phyloP scores from a whole-genome alignment of 352 stramenopile genomes.

The Stramenopiles sp. region DNA sequence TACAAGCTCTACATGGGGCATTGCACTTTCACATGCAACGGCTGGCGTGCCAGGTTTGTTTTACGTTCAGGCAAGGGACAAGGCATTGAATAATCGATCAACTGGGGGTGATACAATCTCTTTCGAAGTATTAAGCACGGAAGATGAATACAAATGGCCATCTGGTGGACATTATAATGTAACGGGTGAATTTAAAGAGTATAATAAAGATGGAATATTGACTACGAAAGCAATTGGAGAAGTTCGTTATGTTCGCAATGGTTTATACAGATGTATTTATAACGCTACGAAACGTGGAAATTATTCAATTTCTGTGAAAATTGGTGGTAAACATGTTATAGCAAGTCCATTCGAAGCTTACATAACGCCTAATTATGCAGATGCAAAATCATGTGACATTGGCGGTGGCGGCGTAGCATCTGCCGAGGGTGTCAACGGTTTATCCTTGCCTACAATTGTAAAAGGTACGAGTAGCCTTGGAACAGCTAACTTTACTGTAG shows the following conservation, averaged over 20 bases:
- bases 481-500: neutral
- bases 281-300: neutral
- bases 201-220: neutral
- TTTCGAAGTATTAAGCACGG: neutral
- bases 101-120: neutral
- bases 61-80: neutral
- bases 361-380: neutral
- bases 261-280: neutral
- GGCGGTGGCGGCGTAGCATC: neutral
- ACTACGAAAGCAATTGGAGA: neutral
- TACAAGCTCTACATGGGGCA: neutral
- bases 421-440: neutral
- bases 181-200: neutral
- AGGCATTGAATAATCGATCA: neutral
- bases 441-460: neutral
- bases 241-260: neutral
- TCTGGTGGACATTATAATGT: neutral
- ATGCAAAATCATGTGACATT: neutral
- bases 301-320: neutral
- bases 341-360: neutral
- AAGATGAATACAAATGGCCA: neutral
- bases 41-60: neutral
- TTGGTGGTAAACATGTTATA: neutral
- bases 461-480: neutral
- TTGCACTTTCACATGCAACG: neutral